Evolutionary conservation across 352 stramenopile species (phyloP), one percentile per base, ranked within the genome.

Genomic region (Phytophthora foliorum): DNA sequence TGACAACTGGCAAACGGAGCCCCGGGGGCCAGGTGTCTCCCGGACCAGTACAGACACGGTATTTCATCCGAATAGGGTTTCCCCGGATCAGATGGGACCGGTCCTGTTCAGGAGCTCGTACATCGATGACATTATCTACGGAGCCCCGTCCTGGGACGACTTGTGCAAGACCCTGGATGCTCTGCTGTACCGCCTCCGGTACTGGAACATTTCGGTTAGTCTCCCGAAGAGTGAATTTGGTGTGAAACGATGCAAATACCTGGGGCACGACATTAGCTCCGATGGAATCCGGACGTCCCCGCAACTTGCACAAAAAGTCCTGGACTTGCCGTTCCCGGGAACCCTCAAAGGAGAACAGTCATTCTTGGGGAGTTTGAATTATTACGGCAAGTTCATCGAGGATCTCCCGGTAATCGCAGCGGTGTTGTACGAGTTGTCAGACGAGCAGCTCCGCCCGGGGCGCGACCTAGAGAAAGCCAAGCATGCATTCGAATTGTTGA

Each of bases 371-470:
- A 66, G 63, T 22, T 21, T 75, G 5, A 64, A 74, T 10, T 79
- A 75, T 31, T 75, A 75, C 21, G n/a, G 29, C 19, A 75, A 75
- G 53, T 78, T 69, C 34, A 62, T 78, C 31, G 66, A 78, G 1
- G 25, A 72, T 13, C 48, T 64, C 4, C 46, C 56, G 0, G 25
- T 63, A 0, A 60, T 77, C n/a, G 52, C 57, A 1, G 39, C 48
- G 0, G 49, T 56, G 14, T 19, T 77, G 0, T 57, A 64, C 3
- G 42, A 71, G 0, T 34, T 61, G 0, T 60, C 42, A 0, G 32
- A 70, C 17, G 67, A 73, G 8, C 63, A 73, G 19, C 41, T 74
- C 0, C 31, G 17, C 0, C 31, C 67, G 6, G 58, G 21, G 52
- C 65, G 48, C 34, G 27, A 72, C 50, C 25, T 73, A n/a, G 69